A percentile compares a stretch with the other conserved stretches of the same genome.
Conservation (phyloP, 805 yeast species). For the Lipomyces yamadae region DNA sequence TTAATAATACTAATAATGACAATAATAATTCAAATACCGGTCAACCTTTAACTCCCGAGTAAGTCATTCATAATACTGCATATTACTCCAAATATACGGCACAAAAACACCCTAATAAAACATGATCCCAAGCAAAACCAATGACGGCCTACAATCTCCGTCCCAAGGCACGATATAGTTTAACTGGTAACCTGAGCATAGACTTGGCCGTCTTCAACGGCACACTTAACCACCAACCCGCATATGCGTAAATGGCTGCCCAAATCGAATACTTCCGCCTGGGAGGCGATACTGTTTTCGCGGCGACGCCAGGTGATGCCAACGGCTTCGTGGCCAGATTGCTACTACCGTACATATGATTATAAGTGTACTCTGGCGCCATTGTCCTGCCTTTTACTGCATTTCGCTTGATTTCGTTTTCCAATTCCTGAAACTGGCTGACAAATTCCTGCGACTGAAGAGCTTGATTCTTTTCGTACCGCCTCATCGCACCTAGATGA, state of each 20-base stretch:
- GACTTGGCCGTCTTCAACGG: constrained; percentile 8
- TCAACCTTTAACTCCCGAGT: neutral
- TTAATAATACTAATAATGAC: too few relatives aligned
- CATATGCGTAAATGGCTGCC: neutral
- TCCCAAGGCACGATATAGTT: constrained; percentile 4
- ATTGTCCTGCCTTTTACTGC: neutral
- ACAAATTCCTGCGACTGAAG: constrained; percentile 14
- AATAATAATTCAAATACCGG: neutral
- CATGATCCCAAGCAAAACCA: neutral
- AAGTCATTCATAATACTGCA: neutral
- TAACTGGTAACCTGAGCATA: constrained; percentile 10
- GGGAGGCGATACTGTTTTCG: neutral
- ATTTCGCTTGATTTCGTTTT: constrained; percentile 14
- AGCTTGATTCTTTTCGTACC: constrained; percentile 19
- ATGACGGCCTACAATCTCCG: constrained; percentile 1
- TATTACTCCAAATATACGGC: constrained; percentile 2
- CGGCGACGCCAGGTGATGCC: neutral
- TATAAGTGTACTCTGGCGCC: neutral
- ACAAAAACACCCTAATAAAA: neutral
- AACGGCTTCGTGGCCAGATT: neutral
- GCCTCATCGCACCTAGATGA: constrained; percentile 15
- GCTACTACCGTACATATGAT: neutral
- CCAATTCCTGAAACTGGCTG: constrained; percentile 3
- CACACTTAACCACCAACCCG: constrained; percentile 9
- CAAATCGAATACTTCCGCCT: constrained; percentile 1